A percentile compares a stretch with the other conserved stretches of the same genome.
Conservation (phyloP, 371 early-diverging fungal genomes). For the Blyttiomyces sp. region DNA sequence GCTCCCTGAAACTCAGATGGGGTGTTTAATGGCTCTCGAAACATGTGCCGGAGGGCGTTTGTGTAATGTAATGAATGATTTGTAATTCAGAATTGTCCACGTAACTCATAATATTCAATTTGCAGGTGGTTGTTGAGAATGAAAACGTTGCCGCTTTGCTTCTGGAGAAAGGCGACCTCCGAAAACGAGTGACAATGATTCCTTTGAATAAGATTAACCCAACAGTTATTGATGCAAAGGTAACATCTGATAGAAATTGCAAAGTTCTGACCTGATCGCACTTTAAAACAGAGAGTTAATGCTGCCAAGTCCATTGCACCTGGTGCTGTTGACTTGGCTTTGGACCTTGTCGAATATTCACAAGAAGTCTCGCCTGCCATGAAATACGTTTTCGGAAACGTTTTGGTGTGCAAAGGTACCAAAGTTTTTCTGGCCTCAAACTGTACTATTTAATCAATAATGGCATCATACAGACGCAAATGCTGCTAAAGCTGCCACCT, state of each 20-base stretch:
- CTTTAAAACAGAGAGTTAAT: too few relatives aligned
- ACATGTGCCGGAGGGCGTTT: constrained; percentile 90
- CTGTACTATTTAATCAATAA: neutral
- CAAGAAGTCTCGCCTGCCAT: constrained; percentile 80
- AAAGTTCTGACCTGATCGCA: too few relatives aligned
- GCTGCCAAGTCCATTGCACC: constrained; percentile 74
- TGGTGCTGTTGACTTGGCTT: constrained; percentile 79
- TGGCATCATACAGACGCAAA: constrained; percentile 61
- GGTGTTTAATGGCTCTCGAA: constrained; percentile 80
- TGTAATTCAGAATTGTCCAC: too few relatives aligned
- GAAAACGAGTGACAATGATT: constrained; percentile 90
- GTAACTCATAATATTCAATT: too few relatives aligned
- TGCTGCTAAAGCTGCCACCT: constrained; percentile 85
- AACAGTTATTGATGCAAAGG: constrained; percentile 2
- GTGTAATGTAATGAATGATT: constrained; percentile 79
- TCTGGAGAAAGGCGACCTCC: constrained; percentile 72
- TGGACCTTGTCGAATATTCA: constrained; percentile 79
- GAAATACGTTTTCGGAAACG: constrained; percentile 93
- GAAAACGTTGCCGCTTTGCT: constrained; percentile 85
- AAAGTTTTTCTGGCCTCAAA: neutral
- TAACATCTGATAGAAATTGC: neutral
- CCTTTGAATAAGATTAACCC: constrained; percentile 93
- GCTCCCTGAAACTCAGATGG: constrained; percentile 58
- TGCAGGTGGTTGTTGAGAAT: constrained; percentile 86
- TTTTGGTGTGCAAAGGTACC: constrained; percentile 79